Evolutionary conservation across 208 protist species (phyloP).

Genomic region (Phytomonas serpens): DNA sequence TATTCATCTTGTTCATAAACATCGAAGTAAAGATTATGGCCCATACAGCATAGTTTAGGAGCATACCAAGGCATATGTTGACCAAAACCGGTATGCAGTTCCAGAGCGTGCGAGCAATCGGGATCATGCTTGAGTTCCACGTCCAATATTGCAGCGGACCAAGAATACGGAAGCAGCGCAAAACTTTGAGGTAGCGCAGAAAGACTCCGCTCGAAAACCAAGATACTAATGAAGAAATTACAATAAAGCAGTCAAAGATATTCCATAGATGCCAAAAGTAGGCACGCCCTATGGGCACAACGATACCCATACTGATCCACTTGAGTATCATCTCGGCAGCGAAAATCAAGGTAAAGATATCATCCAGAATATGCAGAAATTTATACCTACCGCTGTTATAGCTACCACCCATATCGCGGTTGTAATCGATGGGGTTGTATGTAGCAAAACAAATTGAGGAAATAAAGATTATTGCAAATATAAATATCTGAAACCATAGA

Average conservation of each 20-base stretch:
- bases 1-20: slow-evolving; percentile 82
- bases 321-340: slow-evolving; percentile 84
- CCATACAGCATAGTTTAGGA: slow-evolving; percentile 91
- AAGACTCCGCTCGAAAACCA: slow-evolving; percentile 31
- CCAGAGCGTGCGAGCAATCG: slow-evolving; percentile 67
- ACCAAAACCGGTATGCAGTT: slow-evolving; percentile 68
- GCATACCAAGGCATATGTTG: slow-evolving; percentile 78
- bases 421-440: slow-evolving; percentile 42
- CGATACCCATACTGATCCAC: slow-evolving; percentile 79
- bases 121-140: slow-evolving; percentile 47
- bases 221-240: slow-evolving; percentile 72
- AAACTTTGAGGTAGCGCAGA: slow-evolving; percentile 68
- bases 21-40: slow-evolving; percentile 87
- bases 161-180: slow-evolving; percentile 84
- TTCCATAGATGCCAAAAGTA: slow-evolving; percentile 90
- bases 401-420: slow-evolving; percentile 51
- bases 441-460: slow-evolving; percentile 72
- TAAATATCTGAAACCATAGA: slow-evolving; percentile 57
- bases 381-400: slow-evolving; percentile 66
- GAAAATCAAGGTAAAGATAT: slow-evolving; percentile 83
- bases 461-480: slow-evolving; percentile 54
- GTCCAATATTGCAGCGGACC: slow-evolving; percentile 48
- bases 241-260: slow-evolving; percentile 84
- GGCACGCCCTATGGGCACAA: slow-evolving; percentile 56
- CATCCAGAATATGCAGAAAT: slow-evolving; percentile 66